Conservation (phyloP, 1,284 basidiomycete genomes). For the Cutaneotrichosporon sp. region DNA sequence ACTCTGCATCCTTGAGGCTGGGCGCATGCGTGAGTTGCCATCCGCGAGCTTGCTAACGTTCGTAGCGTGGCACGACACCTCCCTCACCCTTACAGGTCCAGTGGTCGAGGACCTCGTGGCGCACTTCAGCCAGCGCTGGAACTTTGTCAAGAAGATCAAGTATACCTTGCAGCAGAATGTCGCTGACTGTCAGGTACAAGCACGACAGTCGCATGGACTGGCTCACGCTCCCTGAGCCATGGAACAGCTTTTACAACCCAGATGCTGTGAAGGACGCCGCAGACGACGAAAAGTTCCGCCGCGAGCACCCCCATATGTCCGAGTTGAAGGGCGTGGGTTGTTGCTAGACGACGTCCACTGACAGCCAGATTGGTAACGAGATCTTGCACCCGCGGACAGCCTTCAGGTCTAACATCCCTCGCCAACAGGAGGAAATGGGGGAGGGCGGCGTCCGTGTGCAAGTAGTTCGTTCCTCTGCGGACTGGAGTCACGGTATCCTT, state of each 20-base stretch:
- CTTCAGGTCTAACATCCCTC: constrained; percentile 42
- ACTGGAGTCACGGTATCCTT: constrained; percentile 89
- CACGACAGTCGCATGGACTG: constrained; percentile 62
- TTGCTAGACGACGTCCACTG: background rate
- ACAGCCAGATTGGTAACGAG: constrained; percentile 36
- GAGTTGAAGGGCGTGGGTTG: constrained; percentile 45
- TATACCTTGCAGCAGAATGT: constrained; percentile 12
- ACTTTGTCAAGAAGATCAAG: constrained; percentile 53
- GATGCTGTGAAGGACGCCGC: constrained; percentile 27
- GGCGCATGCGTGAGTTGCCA: constrained; percentile 55
- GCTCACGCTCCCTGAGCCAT: constrained; percentile 69
- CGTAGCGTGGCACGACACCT: constrained; percentile 55
- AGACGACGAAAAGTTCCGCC: constrained; percentile 39
- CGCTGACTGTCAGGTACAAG: constrained; percentile 50
- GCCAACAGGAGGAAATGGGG: constrained; percentile 46
- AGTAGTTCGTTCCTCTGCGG: constrained; percentile 70
- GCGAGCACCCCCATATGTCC: constrained; percentile 50
- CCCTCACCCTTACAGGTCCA: constrained; percentile 76
- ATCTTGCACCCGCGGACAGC: constrained; percentile 50
- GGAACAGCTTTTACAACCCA: constrained; percentile 38
- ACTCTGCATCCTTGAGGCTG: constrained; percentile 67
- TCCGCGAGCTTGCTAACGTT: background rate
- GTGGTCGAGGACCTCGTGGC: constrained; percentile 84
- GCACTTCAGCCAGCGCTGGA: constrained; percentile 74
- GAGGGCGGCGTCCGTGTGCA: constrained; percentile 45